phyloP scores from a whole-genome alignment of 345 rosid genomes.

The Eucalyptus marginata region DNA sequence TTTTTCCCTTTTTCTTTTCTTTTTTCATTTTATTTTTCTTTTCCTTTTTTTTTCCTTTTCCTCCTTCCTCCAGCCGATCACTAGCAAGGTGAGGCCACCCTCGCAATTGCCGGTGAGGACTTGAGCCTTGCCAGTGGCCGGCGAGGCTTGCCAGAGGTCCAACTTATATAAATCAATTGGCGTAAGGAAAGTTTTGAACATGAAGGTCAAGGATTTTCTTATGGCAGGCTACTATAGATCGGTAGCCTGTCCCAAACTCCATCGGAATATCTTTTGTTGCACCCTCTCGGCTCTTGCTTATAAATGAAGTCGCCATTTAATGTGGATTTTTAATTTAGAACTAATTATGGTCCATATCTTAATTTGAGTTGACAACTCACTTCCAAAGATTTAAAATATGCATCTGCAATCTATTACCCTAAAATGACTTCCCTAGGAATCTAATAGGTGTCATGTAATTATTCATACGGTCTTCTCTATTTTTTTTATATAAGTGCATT shows the following conservation, averaged over 20 bases:
- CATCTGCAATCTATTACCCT: too few species aligned
- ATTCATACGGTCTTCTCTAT: too few species aligned
- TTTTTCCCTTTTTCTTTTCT: too few species aligned
- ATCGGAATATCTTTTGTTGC: accelerated
- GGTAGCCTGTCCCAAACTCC: background rate
- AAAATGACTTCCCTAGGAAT: too few species aligned
- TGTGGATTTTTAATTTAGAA: too few species aligned
- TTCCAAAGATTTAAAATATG: too few species aligned
- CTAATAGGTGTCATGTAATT: too few species aligned
- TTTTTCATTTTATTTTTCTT: accelerated
- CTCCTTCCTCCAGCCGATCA: accelerated
- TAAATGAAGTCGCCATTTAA: too few species aligned
- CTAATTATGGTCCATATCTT: too few species aligned
- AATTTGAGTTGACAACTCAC: too few species aligned
- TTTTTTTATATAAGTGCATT: too few species aligned
- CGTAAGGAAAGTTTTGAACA: background rate
- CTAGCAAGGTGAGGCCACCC: accelerated
- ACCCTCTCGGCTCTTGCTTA: background rate
- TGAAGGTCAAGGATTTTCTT: background rate
- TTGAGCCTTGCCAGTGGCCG: accelerated
- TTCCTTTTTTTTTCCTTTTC: accelerated
- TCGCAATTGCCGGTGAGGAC: accelerated
- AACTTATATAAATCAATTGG: background rate
- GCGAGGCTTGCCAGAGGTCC: accelerated
- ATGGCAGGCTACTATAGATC: background rate